phyloP scores from a whole-genome alignment of 306 rosid species.

The Pyrus betulifolia region DNA sequence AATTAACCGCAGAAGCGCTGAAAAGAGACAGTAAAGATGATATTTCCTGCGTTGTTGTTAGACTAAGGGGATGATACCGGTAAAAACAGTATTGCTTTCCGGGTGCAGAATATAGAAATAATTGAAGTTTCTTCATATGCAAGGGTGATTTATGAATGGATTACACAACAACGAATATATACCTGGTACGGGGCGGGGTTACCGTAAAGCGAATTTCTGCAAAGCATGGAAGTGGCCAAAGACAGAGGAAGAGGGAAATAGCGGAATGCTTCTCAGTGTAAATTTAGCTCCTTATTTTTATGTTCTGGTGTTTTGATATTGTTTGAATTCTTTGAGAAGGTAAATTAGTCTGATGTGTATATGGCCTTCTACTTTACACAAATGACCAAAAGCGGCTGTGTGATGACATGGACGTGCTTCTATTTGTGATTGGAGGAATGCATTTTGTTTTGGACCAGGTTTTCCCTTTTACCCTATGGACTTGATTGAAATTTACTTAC shows the following conservation, averaged over 20 bases:
- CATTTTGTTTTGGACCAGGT: slow-evolving; percentile 15
- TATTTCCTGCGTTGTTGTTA: slow-evolving; percentile 81
- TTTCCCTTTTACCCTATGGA: not conserved
- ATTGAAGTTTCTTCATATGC: slow-evolving; percentile 27
- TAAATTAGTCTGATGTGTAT: slow-evolving; percentile 28
- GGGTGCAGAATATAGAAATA: slow-evolving; percentile 32
- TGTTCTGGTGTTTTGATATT: slow-evolving; percentile 41
- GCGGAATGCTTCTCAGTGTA: slow-evolving; percentile 29
- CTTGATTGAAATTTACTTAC: not conserved
- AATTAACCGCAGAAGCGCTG: slow-evolving; percentile 67
- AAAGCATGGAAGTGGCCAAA: slow-evolving; percentile 8
- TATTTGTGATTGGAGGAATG: slow-evolving; percentile 32
- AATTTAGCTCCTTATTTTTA: slow-evolving; percentile 27
- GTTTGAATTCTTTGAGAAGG: slow-evolving; percentile 50
- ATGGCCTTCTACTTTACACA: slow-evolving; percentile 23
- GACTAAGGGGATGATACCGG: slow-evolving; percentile 42
- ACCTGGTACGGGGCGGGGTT: slow-evolving; percentile 26
- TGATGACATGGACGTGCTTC: slow-evolving; percentile 24
- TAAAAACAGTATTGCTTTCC: slow-evolving; percentile 6
- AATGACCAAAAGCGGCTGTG: slow-evolving; percentile 25
- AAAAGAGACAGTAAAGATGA: slow-evolving; percentile 85
- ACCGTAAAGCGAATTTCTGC: slow-evolving; percentile 10
- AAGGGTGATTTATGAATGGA: slow-evolving; percentile 18
- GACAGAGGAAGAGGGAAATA: not conserved
- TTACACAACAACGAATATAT: slow-evolving; percentile 19